A percentile compares a stretch with the other conserved stretches of the same genome.
Conservation (phyloP, 2,329 filamentous ascomycete species). For the Ophiostoma ulmi region DNA sequence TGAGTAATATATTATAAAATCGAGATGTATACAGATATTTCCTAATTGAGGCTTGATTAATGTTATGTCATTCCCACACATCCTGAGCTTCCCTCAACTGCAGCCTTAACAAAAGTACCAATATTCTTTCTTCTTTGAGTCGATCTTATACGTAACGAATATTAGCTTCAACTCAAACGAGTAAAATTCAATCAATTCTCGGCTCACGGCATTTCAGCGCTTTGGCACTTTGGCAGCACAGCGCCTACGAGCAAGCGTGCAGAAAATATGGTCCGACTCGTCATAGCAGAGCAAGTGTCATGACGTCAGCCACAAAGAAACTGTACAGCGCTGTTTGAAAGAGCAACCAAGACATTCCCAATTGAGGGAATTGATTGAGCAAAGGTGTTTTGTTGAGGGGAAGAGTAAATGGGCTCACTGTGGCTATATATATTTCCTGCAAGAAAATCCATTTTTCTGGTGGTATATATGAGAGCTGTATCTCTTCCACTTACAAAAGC, state of each 20-base stretch:
- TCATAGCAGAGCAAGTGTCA: not conserved
- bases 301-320: slow-evolving; percentile 4
- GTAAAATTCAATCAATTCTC: too few relatives aligned
- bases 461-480: not conserved
- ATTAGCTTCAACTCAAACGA: too few relatives aligned
- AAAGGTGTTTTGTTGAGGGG: too few relatives aligned
- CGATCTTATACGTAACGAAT: too few relatives aligned
- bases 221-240: not conserved
- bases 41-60: not conserved
- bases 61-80: not conserved
- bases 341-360: not conserved
- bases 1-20: not conserved
- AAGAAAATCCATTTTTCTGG: too few relatives aligned
- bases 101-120: not conserved
- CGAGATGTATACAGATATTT: not conserved
- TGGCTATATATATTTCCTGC: too few relatives aligned
- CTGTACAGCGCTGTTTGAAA: not conserved
- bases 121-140: not conserved
- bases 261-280: not conserved
- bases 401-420: too few relatives aligned
- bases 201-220: too few relatives aligned
- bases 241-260: not conserved
- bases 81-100: not conserved
- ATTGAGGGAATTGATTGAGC: not conserved
- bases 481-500: not conserved